Conservation (phyloP, 2,329 filamentous ascomycete genomes). For the Coleophoma crateriformis region DNA sequence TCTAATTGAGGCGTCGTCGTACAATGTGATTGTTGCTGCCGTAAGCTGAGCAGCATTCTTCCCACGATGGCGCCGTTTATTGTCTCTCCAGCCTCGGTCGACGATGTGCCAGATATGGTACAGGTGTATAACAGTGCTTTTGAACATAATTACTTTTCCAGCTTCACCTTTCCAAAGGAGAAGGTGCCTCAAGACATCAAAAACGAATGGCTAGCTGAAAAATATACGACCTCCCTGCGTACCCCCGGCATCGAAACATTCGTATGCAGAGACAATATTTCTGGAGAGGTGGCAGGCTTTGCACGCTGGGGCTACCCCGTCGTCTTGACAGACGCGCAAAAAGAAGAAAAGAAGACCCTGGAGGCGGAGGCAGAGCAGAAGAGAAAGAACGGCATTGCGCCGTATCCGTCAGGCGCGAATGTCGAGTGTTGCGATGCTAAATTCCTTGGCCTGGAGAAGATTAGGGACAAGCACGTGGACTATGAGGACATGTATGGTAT, state of each 20-base stretch:
- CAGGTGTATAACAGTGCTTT: constrained; percentile 14
- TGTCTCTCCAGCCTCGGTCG: not conserved
- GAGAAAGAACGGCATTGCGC: constrained; percentile 5
- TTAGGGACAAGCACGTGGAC: constrained; percentile 24
- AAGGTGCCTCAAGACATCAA: constrained; percentile 8
- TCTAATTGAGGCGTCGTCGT: too few relatives aligned
- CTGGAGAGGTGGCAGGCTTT: constrained; percentile 25
- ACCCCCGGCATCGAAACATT: constrained; percentile 25
- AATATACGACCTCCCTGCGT: constrained; percentile 22
- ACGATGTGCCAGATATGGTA: not conserved
- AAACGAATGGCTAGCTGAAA: constrained; percentile 24
- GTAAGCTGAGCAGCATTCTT: too few relatives aligned
- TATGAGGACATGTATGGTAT: constrained; percentile 29
- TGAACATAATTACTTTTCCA: constrained; percentile 2
- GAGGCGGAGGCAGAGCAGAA: constrained; percentile 2
- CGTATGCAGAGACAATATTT: constrained; percentile 25
- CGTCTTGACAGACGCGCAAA: constrained; percentile 14
- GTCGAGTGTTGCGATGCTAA: constrained; percentile 22
- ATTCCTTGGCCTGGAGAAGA: constrained; percentile 21
- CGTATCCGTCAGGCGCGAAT: constrained; percentile 26
- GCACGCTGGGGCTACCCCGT: constrained; percentile 29
- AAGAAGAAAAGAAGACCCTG: not conserved
- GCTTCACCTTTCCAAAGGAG: constrained; percentile 4
- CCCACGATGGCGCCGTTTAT: too few relatives aligned
- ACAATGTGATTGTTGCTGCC: too few relatives aligned